A percentile compares a stretch with the other conserved stretches of the same genome.
Conservation (phyloP, 345 rosid genomes). For the Cochlearia excelsa region DNA sequence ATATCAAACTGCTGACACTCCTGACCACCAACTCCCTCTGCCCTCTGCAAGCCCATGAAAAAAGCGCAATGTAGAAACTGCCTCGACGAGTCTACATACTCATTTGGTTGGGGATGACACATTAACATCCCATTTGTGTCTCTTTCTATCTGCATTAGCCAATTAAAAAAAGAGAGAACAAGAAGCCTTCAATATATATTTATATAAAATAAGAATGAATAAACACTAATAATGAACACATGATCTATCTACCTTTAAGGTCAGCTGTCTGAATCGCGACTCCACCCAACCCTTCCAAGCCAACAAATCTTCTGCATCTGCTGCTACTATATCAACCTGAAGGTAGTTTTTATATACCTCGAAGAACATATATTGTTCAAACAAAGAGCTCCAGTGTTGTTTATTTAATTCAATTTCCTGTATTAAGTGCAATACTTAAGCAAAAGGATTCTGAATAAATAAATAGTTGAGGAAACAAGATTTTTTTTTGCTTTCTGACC, state of each 20-base stretch:
- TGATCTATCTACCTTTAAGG: slow-evolving; percentile 48
- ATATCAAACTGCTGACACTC: slow-evolving; percentile 79
- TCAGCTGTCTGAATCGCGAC: slow-evolving; percentile 70
- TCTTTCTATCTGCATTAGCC: slow-evolving; percentile 57
- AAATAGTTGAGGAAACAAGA: slow-evolving; percentile 6
- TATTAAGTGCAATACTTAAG: slow-evolving; percentile 3
- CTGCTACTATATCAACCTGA: slow-evolving; percentile 64
- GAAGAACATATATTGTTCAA: slow-evolving; percentile 63
- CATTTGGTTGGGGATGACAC: slow-evolving; percentile 73
- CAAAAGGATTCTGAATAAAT: background rate
- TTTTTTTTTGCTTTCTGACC: slow-evolving; percentile 34
- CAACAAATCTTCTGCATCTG: slow-evolving; percentile 53
- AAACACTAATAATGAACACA: slow-evolving; percentile 12
- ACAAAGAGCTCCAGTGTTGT: slow-evolving; percentile 57
- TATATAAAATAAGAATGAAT: background rate
- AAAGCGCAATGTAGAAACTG: slow-evolving; percentile 58
- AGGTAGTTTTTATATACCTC: slow-evolving; percentile 71
- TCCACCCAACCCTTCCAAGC: slow-evolving; percentile 86
- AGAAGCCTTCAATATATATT: background rate
- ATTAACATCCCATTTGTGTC: slow-evolving; percentile 71
- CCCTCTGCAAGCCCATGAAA: slow-evolving; percentile 78
- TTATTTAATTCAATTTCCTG: slow-evolving; percentile 68
- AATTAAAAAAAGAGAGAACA: slow-evolving; percentile 8
- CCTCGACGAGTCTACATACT: slow-evolving; percentile 51
- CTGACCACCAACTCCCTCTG: slow-evolving; percentile 56